Evolutionary conservation across 2,329 filamentous ascomycete genomes (phyloP).

Genomic region (Chaetothyriales sp.): DNA sequence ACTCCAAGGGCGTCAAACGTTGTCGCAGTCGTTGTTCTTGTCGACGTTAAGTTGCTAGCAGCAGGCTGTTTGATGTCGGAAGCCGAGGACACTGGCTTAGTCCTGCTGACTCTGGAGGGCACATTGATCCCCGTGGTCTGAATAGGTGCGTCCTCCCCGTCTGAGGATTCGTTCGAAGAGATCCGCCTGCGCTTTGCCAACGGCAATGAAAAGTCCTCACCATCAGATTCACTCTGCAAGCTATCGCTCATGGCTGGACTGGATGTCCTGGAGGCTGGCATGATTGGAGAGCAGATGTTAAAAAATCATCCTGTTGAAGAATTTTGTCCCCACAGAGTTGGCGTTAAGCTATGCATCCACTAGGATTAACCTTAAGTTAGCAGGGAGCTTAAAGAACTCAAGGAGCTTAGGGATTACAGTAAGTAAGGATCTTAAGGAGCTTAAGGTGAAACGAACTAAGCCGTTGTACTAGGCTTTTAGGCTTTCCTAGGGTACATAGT

Average conservation of each 20-base stretch:
- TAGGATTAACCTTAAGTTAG: no score
- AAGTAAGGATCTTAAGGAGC: no score
- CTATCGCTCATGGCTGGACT: not conserved
- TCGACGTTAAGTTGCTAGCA: not conserved
- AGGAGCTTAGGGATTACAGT: no score
- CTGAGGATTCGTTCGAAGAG: slow-evolving; percentile 2
- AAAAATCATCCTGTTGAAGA: not conserved
- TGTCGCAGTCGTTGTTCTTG: slow-evolving; percentile 12
- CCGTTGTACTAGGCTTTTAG: no score
- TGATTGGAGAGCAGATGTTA: not conserved
- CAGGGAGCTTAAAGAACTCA: no score
- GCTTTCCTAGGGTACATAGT: no score
- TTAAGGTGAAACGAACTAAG: no score
- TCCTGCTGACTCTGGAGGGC: not conserved
- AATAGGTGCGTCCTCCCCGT: not conserved
- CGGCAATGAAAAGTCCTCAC: slow-evolving; percentile 7
- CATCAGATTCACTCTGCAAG: not conserved
- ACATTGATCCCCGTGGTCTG: not conserved
- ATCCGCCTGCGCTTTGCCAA: slow-evolving; percentile 15
- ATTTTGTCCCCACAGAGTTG: no score
- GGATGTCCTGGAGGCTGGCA: not conserved
- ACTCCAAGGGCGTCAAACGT: slow-evolving; percentile 61
- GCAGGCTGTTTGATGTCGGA: not conserved
- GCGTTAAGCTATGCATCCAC: no score
- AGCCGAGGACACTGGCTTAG: not conserved